Evolutionary conservation across 148 eudicot species (phyloP), one percentile per base, ranked within the genome.

Genomic region (Simmondsia chinensis): DNA sequence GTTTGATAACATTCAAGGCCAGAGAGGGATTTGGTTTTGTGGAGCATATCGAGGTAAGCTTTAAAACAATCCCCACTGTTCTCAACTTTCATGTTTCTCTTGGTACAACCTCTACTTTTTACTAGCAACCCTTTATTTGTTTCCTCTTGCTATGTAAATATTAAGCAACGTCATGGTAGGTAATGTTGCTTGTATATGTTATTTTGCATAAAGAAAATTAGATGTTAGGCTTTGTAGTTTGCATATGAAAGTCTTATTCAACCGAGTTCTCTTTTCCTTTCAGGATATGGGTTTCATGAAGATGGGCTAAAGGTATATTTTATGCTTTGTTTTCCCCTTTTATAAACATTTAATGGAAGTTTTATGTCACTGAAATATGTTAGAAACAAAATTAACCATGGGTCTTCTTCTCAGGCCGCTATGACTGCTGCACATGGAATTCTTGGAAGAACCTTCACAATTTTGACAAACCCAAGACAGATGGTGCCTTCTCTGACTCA

Each of bases 251-350:
- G 11, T 11, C 7, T 6, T 21, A 4, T 26, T 5, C 38, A 9
- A 8, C 20, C 7, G 6, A 13, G 7, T 32, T 19, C n/a, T 54
- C 10, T 16, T 43, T 13, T 23, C 33, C 20, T 70, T 49, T 47
- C 70, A 89, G 97, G 95, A 16, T 79, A 82, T 66, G 95, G 99
- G 20, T 91, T 91, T 61, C 89, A 91, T 52, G 99, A 91, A 58
- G 99, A 91, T 61, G 94, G 95, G 35, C 62, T 91, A 22, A 91
- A 91, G 95, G 99, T 91, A 82, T 18, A 30, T 38, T 3, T 25
- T 22, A 28, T n/a, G n/a, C 18, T 23, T 5, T 9, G 27, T 9
- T 41, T 11, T 33, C 25, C 20, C 19, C 14, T 11, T 5, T n/a
- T n/a, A n/a, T n/a, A n/a, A n/a, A n/a, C n/a, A n/a, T n/a, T n/a